phyloP scores from a whole-genome alignment of 1,284 basidiomycete genomes.

The Ustilago xerochloae region DNA sequence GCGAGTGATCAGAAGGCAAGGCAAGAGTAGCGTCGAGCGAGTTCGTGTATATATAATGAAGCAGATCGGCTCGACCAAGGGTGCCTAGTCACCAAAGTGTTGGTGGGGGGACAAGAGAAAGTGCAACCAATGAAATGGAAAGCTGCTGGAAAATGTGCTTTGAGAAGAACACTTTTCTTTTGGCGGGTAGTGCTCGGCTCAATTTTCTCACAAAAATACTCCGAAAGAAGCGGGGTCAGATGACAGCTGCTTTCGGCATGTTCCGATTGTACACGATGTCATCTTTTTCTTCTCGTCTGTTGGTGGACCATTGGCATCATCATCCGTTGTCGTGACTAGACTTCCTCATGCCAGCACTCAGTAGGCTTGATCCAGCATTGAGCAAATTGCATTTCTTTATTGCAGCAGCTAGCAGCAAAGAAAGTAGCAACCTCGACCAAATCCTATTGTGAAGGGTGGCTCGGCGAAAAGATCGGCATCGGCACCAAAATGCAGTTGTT shows the following conservation, averaged over 20 bases:
- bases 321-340: too few species aligned
- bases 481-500: too few species aligned
- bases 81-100: neutral
- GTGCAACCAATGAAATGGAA: conserved; percentile 1
- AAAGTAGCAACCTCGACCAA: too few species aligned
- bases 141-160: neutral
- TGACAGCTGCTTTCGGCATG: conserved; percentile 17
- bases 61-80: neutral
- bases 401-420: too few species aligned
- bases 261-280: conserved; percentile 6
- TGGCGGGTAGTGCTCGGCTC: conserved; percentile 5
- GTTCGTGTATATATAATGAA: conserved; percentile 4
- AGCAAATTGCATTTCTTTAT: too few species aligned
- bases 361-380: too few species aligned
- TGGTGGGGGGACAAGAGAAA: neutral
- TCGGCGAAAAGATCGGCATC: conserved; percentile 5
- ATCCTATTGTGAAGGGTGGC: too few species aligned
- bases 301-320: neutral
- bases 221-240: conserved; percentile 16
- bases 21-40: neutral
- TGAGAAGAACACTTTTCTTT: neutral
- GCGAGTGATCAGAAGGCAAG: neutral
- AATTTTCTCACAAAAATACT: neutral
- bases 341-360: too few species aligned
- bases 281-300: too few species aligned